Base-by-base conservation (phyloP, 2,329 filamentous ascomycete genomes). In the Apiospora kogelbergensis region DNA sequence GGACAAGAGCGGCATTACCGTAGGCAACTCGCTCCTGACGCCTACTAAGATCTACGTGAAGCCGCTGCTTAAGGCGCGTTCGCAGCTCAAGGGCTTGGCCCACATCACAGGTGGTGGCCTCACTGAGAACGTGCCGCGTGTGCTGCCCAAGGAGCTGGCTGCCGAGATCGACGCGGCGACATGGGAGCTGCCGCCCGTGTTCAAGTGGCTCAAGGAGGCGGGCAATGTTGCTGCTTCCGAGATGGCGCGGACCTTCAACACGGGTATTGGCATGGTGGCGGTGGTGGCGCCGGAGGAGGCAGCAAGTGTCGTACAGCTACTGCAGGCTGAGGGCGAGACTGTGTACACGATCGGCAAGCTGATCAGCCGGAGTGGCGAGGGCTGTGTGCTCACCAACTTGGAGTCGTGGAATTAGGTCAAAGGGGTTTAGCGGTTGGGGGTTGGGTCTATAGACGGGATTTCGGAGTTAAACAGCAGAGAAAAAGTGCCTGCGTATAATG, bases 51-150 rank as follows among this genome's bases (percentile, higher is more conserved):
- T 99, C 79, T 99, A 99, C 81, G 96, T 98, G 76, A 92, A 92
- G 79, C 86, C 92, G 42, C 82, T 97, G 26, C 88, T 98, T 11
- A 86, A 89, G 65, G 88, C 92, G 0, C 81, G 88, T 26, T 81
- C 87, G 64, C 84, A 86, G 72, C 85, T 98, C 80, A 97, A 97
- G 83, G 96, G 96, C 67, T 92, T 98, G 80, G 93, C 96, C 13
- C 96, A 99, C 82, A 98, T 99, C 82, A 99, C 96, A 0, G 96
- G 96, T 66, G 96, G 96, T 71, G 96, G 96, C 13, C 87, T 99
- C 24, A 85, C 91, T 22, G 96, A 99, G 82, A 99, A 99, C 80
- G 91, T 99, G 33, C 96, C 96, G 40, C 91, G 96, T 72, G 97
- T 97, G 92, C 86, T 99, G 22, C 96, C 96, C 1, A 80, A 86